These are phyloP conservation scores for Teratosphaeria viscida DNA, from an alignment of 2,329 filamentous ascomycete species.

Conservation along the genomic window DNA sequence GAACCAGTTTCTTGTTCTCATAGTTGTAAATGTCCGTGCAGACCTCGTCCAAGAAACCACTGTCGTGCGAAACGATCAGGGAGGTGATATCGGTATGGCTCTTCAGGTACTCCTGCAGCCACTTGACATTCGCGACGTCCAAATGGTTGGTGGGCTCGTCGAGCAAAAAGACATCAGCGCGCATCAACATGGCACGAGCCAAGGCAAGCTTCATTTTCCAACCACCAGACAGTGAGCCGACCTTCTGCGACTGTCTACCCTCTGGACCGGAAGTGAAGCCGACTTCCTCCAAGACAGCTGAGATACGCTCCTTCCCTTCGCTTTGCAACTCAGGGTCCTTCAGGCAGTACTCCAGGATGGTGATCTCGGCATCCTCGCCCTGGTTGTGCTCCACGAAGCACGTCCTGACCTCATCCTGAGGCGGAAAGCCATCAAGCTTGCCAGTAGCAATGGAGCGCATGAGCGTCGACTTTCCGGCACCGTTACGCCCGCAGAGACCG, in stretches of 20 bases:
- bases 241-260: slow-evolving; percentile 77
- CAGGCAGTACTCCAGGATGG: slow-evolving; percentile 82
- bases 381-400: slow-evolving; percentile 99
- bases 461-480: slow-evolving; percentile 95
- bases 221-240: slow-evolving; percentile 90
- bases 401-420: slow-evolving; percentile 82
- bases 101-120: slow-evolving; percentile 92
- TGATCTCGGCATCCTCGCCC: slow-evolving; percentile 92
- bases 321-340: slow-evolving; percentile 80
- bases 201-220: slow-evolving; percentile 99
- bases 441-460: slow-evolving; percentile 94
- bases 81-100: slow-evolving; percentile 93
- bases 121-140: slow-evolving; percentile 90
- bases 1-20: slow-evolving; percentile 88
- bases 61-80: slow-evolving; percentile 97
- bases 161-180: slow-evolving; percentile 87
- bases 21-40: slow-evolving; percentile 99
- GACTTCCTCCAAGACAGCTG: slow-evolving; percentile 74
- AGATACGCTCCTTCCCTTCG: slow-evolving; percentile 71
- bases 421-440: slow-evolving; percentile 93
- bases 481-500: slow-evolving; percentile 92
- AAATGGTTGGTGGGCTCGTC: slow-evolving; percentile 99
- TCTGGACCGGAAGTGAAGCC: slow-evolving; percentile 87
- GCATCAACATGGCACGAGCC: slow-evolving; percentile 91
- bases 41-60: slow-evolving; percentile 89